These are phyloP conservation scores for Penstemon eatonii DNA, from an alignment of 257 asterid species.

Conservation along the genomic window DNA sequence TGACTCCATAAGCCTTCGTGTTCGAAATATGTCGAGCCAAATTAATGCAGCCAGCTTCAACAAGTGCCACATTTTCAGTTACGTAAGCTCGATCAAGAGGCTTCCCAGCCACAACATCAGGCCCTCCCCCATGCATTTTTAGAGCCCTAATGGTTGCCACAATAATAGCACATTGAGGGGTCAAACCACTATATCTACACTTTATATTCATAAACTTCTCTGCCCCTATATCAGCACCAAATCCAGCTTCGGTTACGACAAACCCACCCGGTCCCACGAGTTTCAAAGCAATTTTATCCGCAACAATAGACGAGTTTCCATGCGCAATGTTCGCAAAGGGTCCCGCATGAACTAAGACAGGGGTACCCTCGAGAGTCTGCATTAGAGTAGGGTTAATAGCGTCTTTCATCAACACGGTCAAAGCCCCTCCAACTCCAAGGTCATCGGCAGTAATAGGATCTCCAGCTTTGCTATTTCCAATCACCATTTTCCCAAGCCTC, in stretches of 20 bases:
- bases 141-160: conserved; percentile 96
- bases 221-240: conserved; percentile 94
- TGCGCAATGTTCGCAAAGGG: conserved; percentile 98
- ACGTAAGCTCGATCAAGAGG: conserved; percentile 92
- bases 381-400: conserved; percentile 91
- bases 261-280: conserved; percentile 95
- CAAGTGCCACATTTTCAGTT: conserved; percentile 81
- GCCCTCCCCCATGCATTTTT: conserved; percentile 99
- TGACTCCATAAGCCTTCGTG: conserved; percentile 85
- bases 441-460: conserved; percentile 96
- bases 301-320: conserved; percentile 92
- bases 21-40: conserved; percentile 76
- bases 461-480: conserved; percentile 92
- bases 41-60: conserved; percentile 91
- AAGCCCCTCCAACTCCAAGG: conserved; percentile 95
- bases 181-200: conserved; percentile 87
- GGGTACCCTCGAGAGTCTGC: conserved; percentile 98
- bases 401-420: conserved; percentile 92
- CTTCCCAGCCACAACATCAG: conserved; percentile 89
- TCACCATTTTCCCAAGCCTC: conserved; percentile 94
- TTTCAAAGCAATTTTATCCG: conserved; percentile 88
- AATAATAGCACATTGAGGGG: conserved; percentile 90
- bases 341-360: conserved; percentile 94
- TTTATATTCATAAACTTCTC: conserved; percentile 97
- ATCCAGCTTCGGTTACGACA: conserved; percentile 95